phyloP scores from a whole-genome alignment of 345 rosid genomes.

The Laguncularia racemosa region DNA sequence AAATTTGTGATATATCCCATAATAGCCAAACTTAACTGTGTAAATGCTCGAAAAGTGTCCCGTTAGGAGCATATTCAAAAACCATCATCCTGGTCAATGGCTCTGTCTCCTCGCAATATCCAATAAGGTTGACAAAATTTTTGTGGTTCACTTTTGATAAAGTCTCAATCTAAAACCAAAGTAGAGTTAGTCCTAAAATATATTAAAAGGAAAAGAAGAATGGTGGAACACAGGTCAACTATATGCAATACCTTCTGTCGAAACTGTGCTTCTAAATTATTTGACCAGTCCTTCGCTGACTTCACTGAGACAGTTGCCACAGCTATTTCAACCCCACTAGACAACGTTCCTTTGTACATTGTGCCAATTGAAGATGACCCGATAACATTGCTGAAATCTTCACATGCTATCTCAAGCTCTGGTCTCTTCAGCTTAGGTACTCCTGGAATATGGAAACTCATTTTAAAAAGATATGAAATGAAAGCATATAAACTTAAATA shows the following conservation, averaged over 20 bases:
- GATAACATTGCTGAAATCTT: conserved; percentile 91
- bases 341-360: conserved; percentile 82
- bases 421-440: conserved; percentile 74
- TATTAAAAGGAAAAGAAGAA: not conserved
- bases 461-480: not conserved
- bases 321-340: conserved; percentile 86
- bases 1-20: not conserved
- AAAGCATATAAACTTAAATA: not conserved
- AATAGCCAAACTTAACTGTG: conserved; percentile 44
- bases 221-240: not conserved
- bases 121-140: conserved; percentile 86
- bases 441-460: conserved; percentile 43
- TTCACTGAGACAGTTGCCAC: conserved; percentile 54
- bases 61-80: conserved; percentile 95
- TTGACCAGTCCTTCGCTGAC: conserved; percentile 61
- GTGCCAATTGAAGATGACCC: conserved; percentile 64
- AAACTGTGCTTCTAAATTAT: conserved; percentile 58
- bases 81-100: conserved; percentile 97
- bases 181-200: not conserved
- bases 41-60: conserved; percentile 87
- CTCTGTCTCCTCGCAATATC: conserved; percentile 71
- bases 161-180: conserved; percentile 55
- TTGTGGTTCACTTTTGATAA: conserved; percentile 86
- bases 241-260: conserved; percentile 58
- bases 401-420: conserved; percentile 88